Base-by-base conservation (phyloP, 768 basidiomycete genomes). In the Fomitopsis serialis region DNA sequence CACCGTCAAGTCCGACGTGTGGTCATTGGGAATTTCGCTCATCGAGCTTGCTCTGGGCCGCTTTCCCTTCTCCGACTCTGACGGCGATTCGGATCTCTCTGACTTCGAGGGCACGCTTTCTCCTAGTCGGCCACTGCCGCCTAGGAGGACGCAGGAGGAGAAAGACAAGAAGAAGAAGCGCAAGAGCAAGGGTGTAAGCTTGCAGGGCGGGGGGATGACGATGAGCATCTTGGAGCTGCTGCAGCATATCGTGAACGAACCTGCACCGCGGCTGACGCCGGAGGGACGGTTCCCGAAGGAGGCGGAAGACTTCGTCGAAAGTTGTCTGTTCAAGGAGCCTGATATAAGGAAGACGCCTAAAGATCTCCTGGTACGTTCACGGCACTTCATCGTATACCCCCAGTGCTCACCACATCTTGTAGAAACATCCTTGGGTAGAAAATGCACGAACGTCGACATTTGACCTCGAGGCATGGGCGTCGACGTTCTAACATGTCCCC, bases 221-320 rank as follows among this genome's bases (percentile, higher is more conserved):
- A 98, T 99, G 95, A 91, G 88, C 63, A 98, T 99, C 69, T 72
- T 99, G 59, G 97, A 99, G 72, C 70, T 99, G 49, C 73, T 99
- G 57, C 97, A 98, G 66, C 93, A 98, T 67, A 98, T 99, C 62
- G 97, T 99, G 49, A 98, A 98, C 65, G 97, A 98, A 72, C 93
- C 96, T 54, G 96, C 97, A 24, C 97, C 97, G 40, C 77, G 81
- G 64, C 70, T 99, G 59, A 85, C 85, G 11, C 82, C 84, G 1
- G 84, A 88, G 54, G 86, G 85, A 34, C 78, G 77, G 58, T 88
- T 80, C 76, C 87, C 89, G 2, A 68, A 69, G 50, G 81, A 86
- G 65, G 88, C 90, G 22, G 89, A 92, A 61, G 75, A 75, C 47
- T 98, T 99, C 59, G 83, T 98, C 43, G 89, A 97, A 66, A 84